These are phyloP conservation scores for Blastobotrys attinorum DNA, from an alignment of 805 yeast species.

Conservation along the genomic window DNA sequence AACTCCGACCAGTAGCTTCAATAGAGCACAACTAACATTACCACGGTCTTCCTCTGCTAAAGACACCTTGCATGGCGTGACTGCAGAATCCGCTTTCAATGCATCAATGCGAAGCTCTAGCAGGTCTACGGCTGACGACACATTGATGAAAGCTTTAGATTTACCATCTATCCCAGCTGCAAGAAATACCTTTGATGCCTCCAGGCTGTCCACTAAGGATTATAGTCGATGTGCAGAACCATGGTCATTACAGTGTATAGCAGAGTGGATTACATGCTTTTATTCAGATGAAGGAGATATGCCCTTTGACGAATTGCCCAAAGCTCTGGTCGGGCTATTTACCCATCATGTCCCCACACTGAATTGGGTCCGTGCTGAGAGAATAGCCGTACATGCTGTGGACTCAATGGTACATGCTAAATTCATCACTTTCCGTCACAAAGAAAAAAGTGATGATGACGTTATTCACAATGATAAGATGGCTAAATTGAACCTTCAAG, in stretches of 20 bases:
- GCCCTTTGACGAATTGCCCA: constrained; percentile 12
- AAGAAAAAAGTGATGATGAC: no score
- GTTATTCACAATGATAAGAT: constrained; percentile 8
- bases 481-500: constrained; percentile 4
- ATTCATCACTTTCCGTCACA: constrained; percentile 17
- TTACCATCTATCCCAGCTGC: constrained; percentile 20
- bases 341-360: constrained; percentile 23
- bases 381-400: constrained; percentile 22
- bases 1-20: not conserved
- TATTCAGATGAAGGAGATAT: constrained; percentile 8
- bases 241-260: constrained; percentile 14
- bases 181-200: constrained; percentile 12
- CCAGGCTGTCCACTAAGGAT: constrained; percentile 15
- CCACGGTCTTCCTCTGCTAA: not conserved
- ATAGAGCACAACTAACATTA: not conserved
- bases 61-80: not conserved
- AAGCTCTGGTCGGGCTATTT: constrained; percentile 19
- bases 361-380: constrained; percentile 25
- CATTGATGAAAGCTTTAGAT: constrained; percentile 15
- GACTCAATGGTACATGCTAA: constrained; percentile 19
- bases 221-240: constrained; percentile 14
- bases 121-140: constrained; percentile 11
- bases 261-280: constrained; percentile 14
- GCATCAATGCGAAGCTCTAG: constrained; percentile 14
- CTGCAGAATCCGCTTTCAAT: not conserved